Base-by-base conservation (phyloP, 345 rosid species). In the Corchorus capsularis region DNA sequence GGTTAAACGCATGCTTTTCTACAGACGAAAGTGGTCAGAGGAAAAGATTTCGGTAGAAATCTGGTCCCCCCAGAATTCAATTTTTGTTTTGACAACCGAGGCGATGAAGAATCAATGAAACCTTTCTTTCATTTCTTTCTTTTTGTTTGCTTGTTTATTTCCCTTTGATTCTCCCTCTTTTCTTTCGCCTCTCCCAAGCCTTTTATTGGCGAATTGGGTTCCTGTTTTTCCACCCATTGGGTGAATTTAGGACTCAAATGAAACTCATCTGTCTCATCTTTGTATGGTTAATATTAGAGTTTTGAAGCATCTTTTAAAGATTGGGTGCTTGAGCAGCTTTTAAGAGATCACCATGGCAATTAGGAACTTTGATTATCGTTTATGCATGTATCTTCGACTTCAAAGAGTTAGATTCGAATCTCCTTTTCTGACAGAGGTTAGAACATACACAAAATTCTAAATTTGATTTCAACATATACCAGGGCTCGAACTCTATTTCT, bases 111-210 rank as follows among this genome's bases (percentile, higher is more conserved):
- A 4, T 39, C 1, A 20, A 46, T 27, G 27, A 27, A 27, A 0
- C 53, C 53, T 16, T 63, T 37, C 46, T 63, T 52, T 52, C 47
- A 70, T 2, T 35, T 35, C 32, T 10, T 70, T 53, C 17, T 17
- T 20, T 19, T 70, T 70, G 73, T 35, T 53, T 53, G 27, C 7
- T 70, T 53, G 73, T 34, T 53, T 53, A 53, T 70, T 37, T 52
- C 13, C 13, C 37, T 12, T 12, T 15, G 41, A 60, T 60, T 60
- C 17, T 20, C 43, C 27, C 14, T 57, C 22, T 53, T 19, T 17
- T n/a, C 0, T 55, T 55, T 55, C 1, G 10, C 14, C 34, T 4
- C 22, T 8, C 2, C 35, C 32, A 2, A 13, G 19, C 65, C 43
- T 13, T 27, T 14, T 22, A 59, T 59, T 6, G 10, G 19, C 0